Conservation (phyloP, 108 stramenopile genomes). For the Aurantiochytrium sp. region DNA sequence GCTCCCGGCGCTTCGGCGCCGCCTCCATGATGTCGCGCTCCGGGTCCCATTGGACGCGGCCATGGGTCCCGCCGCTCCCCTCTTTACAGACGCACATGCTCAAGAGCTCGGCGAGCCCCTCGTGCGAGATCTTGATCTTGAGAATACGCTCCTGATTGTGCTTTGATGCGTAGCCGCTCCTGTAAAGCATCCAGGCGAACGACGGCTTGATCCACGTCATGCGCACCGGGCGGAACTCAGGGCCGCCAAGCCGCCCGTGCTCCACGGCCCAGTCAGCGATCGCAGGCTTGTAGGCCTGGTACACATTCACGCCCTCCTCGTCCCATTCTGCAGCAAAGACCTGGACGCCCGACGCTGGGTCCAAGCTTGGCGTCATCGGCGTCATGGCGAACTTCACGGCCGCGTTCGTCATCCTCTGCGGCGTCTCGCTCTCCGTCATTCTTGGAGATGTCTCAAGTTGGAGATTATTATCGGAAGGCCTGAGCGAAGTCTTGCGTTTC, state of each 20-base stretch:
- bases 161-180: not conserved
- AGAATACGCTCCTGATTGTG: constrained; percentile 4
- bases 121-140: constrained; percentile 12
- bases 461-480: too few relatives aligned
- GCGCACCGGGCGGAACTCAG: not conserved
- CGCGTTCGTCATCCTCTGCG: too few relatives aligned
- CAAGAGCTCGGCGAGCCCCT: not conserved
- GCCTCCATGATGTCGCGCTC: not conserved
- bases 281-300: constrained; percentile 3
- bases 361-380: too few relatives aligned
- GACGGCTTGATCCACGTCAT: constrained; percentile 37
- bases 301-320: constrained; percentile 9
- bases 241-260: not conserved
- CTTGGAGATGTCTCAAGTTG: too few relatives aligned
- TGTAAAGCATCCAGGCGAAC: constrained; percentile 27
- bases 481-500: too few relatives aligned
- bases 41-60: not conserved
- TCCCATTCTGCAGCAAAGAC: constrained; percentile 17
- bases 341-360: too few relatives aligned
- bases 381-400: too few relatives aligned
- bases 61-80: not conserved
- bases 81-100: not conserved
- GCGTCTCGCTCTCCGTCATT: too few relatives aligned
- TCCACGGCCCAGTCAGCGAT: constrained; percentile 16
- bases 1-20: not conserved